Conservation (phyloP, 1,284 basidiomycete genomes). For the Marasmius sp. region DNA sequence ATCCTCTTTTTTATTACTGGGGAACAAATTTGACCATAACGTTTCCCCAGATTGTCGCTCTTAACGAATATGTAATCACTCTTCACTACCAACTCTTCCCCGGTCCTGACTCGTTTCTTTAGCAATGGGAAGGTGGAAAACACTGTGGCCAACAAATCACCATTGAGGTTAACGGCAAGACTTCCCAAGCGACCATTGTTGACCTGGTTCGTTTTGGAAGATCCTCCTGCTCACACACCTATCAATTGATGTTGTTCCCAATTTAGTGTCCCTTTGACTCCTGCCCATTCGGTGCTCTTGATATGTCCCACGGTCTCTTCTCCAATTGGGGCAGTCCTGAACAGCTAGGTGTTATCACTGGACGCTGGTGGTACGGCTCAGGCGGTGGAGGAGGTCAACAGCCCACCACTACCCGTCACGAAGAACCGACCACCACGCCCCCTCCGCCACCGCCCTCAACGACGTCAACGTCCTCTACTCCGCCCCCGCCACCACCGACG, state of each 20-base stretch:
- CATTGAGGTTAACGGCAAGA: conserved; percentile 2
- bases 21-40: not conserved
- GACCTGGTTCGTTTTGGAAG: not conserved
- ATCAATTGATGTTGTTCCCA: not conserved
- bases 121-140: conserved; percentile 6
- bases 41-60: not conserved
- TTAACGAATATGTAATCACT: not conserved
- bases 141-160: conserved; percentile 7
- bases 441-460: not conserved
- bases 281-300: not conserved
- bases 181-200: not conserved
- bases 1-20: not conserved
- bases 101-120: not conserved
- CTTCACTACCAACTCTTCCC: not conserved
- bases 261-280: not conserved
- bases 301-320: not conserved
- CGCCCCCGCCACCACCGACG: not conserved
- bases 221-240: not conserved
- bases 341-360: not conserved
- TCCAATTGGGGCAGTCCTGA: not conserved
- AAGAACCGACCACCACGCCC: not conserved
- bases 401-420: not conserved
- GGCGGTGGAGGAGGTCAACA: not conserved
- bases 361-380: not conserved
- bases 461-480: not conserved